phyloP scores from a whole-genome alignment of 1,284 basidiomycete species.

The Ceratobasidium theobromae region DNA sequence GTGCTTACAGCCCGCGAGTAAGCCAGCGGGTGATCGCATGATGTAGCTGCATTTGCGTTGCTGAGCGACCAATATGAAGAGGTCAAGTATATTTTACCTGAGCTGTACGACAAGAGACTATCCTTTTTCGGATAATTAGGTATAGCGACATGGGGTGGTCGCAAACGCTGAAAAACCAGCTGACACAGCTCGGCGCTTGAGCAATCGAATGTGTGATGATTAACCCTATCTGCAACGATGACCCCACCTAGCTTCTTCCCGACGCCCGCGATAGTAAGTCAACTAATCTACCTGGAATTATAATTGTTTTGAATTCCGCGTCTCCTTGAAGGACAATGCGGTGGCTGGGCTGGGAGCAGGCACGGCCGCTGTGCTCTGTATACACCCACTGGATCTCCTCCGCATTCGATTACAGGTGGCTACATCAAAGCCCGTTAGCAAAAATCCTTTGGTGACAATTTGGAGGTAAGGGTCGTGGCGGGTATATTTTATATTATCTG shows the following conservation, averaged over 20 bases:
- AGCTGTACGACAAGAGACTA: too few relatives aligned
- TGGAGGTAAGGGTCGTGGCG: constrained; percentile 46
- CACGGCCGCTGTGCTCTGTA: constrained; percentile 88
- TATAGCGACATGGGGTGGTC: too few relatives aligned
- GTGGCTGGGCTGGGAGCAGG: constrained; percentile 92
- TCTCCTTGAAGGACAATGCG: constrained; percentile 76
- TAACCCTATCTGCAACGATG: background rate
- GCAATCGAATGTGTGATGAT: too few relatives aligned
- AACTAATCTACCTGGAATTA: constrained; percentile 23
- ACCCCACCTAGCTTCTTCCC: constrained; percentile 65
- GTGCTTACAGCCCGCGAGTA: too few relatives aligned
- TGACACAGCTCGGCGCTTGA: background rate
- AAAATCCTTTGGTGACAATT: constrained; percentile 64
- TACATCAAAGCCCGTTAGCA: constrained; percentile 60
- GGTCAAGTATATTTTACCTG: too few relatives aligned
- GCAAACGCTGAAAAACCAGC: too few relatives aligned
- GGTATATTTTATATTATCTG: background rate
- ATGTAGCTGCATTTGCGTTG: too few relatives aligned
- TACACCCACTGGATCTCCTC: constrained; percentile 97
- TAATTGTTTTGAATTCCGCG: background rate
- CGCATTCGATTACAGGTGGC: constrained; percentile 96
- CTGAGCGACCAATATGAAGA: too few relatives aligned
- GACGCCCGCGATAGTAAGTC: constrained; percentile 62
- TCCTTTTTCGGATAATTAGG: too few relatives aligned
- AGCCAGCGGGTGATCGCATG: too few relatives aligned